These are phyloP conservation scores for Mimosa bimucronata DNA, from an alignment of 306 rosid genomes.

Conservation along the genomic window DNA sequence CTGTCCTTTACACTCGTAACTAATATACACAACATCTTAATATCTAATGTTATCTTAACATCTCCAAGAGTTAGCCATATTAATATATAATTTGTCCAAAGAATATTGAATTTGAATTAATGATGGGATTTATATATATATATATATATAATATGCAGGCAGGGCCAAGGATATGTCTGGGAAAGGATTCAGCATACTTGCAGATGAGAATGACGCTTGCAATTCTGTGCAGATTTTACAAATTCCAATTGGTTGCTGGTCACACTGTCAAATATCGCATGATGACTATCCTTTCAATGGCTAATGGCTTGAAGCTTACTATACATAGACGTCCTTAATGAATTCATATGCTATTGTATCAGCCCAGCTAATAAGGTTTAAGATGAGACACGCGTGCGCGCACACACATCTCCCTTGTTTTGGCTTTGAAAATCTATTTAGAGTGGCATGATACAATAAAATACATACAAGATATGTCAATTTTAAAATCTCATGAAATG, in stretches of 20 bases:
- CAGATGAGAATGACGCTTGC: conserved; percentile 94
- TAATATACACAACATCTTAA: too few species aligned
- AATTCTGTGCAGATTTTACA: conserved; percentile 85
- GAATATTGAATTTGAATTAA: neutral
- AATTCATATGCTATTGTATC: neutral
- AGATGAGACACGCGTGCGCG: too few species aligned
- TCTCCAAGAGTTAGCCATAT: neutral
- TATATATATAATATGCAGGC: conserved; percentile 51
- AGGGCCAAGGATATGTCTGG: conserved; percentile 90
- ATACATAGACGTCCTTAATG: conserved; percentile 48
- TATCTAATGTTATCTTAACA: too few species aligned
- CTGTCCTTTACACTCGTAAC: too few species aligned
- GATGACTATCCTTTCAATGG: conserved; percentile 97
- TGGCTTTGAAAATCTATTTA: too few species aligned
- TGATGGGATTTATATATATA: neutral
- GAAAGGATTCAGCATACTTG: conserved; percentile 93
- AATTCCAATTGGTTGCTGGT: conserved; percentile 68
- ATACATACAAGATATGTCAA: too few species aligned
- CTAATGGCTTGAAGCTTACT: conserved; percentile 78
- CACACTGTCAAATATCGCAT: conserved; percentile 75
- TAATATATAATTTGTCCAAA: neutral
- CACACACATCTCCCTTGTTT: too few species aligned
- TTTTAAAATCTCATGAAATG: too few species aligned
- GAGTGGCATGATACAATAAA: too few species aligned
- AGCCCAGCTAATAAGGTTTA: too few species aligned